phyloP scores from a whole-genome alignment of 2,329 filamentous ascomycete species.

The Monilinia polystroma region DNA sequence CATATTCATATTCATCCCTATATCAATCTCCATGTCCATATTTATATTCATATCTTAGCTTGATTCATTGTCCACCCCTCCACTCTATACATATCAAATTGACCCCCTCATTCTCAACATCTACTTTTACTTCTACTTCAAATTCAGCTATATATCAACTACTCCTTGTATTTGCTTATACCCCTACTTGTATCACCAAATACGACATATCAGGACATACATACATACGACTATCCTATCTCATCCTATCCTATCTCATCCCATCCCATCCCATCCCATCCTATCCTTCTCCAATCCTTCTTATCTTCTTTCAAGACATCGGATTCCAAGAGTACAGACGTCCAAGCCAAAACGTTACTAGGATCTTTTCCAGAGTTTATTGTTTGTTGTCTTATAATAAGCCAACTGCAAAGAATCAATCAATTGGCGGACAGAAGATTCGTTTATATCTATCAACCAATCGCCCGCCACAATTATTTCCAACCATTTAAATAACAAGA shows the following conservation, averaged over 20 bases:
- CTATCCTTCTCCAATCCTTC: not conserved
- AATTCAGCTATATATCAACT: not conserved
- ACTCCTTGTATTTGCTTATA: not conserved
- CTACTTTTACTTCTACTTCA: not conserved
- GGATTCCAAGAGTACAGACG: not conserved
- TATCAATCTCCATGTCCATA: too few species aligned
- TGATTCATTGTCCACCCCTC: not conserved
- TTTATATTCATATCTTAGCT: too few species aligned
- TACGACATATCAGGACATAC: not conserved
- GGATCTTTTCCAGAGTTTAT: not conserved
- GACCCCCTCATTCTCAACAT: not conserved
- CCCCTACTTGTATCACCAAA: not conserved
- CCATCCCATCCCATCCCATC: not conserved
- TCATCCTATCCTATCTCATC: not conserved
- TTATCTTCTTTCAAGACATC: conserved; percentile 9
- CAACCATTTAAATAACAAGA: not conserved
- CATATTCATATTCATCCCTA: not conserved
- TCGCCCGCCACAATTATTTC: not conserved
- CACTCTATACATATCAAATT: conserved; percentile 20
- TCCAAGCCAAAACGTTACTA: not conserved
- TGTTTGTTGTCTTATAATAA: not conserved
- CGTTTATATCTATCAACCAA: not conserved
- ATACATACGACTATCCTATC: conserved; percentile 6
- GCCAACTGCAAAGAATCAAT: not conserved
- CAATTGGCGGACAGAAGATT: not conserved